Conservation (phyloP, 2,329 filamentous ascomycete species). For the Cordyceps javanica region DNA sequence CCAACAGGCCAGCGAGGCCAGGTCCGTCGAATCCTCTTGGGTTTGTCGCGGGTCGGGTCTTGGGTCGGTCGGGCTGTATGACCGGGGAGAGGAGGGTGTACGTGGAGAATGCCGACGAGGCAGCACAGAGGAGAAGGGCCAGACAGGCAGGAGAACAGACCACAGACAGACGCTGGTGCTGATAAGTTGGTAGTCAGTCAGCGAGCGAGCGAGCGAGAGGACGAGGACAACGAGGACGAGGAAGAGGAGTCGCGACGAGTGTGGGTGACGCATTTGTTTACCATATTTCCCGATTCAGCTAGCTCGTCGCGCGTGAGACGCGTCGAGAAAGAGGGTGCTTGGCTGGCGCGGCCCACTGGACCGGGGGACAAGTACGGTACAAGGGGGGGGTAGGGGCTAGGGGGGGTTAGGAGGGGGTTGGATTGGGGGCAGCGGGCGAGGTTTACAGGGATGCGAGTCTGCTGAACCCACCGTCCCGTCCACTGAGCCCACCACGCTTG, state of each 20-base stretch:
- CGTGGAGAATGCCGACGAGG: constrained; percentile 13
- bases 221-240: no score
- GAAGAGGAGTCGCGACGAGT: constrained; percentile 9
- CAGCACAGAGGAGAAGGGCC: not conserved
- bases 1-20: not conserved
- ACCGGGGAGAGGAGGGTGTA: constrained; percentile 8
- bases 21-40: constrained; percentile 3
- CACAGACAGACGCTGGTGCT: no score
- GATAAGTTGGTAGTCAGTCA: no score
- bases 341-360: constrained; percentile 11
- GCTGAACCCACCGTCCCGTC: not conserved
- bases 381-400: not conserved
- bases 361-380: not conserved
- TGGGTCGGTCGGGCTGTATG: not conserved
- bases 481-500: not conserved
- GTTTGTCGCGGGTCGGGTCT: constrained; percentile 1
- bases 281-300: constrained; percentile 23
- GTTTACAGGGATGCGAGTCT: not conserved
- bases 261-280: constrained; percentile 34
- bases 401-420: not conserved
- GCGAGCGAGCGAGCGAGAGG: not conserved
- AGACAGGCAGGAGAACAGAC: not conserved
- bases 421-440: not conserved
- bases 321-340: constrained; percentile 19
- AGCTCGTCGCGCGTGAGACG: constrained; percentile 27